Evolutionary conservation across 2,329 filamentous ascomycete species (phyloP), one percentile per base, ranked within the genome.

Genomic region (Ceratocystis smalleyi): DNA sequence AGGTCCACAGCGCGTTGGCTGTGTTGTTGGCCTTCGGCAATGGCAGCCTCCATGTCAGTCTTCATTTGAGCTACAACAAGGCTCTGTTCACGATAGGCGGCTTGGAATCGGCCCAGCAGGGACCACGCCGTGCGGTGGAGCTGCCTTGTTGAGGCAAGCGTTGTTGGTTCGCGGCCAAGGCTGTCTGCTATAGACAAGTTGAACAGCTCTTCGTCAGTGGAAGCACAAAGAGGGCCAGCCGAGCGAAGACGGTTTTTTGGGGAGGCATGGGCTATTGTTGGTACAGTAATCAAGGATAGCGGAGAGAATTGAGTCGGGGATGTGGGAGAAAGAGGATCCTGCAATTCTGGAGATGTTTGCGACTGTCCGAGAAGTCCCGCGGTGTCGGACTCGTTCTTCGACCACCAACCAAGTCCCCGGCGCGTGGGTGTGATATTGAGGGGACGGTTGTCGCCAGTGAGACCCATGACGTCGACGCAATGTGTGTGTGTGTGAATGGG

Each of bases 1-100:
- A 86, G 75, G 68, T 82, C 78, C 22, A 76, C 73, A 5, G 78
- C 76, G 2, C 81, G 76, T 4, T 77, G 79, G 63, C 80, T 76
- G 19, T 79, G 76, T 69, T 85, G 82, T n/a, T 51, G 81, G 17
- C 79, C 72, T 70, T 84, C 81, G 32, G 85, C 83, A 15, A 69
- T 69, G 68, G 80, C 75, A 0, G 77, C 79, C 55, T 79, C 78
- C n/a, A 77, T 76, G 70, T 85, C 82, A 7, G 77, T 76, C 35
- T 75, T 75, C 8, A 82, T 68, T 51, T 84, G 81, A 10, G 74
- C 74, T 1, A 82, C 71, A n/a, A 78, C 75, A 0, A 75, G 67
- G 4, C 79, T 78, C 27, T 79, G 80, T 63, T 77, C 72, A 59
- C 80, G 79, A 71, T 85, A 86, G 35, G 83, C 83, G 10, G 72